Evolutionary conservation across 2,329 filamentous ascomycete genomes (phyloP).

Genomic region (Ascochyta lentis): DNA sequence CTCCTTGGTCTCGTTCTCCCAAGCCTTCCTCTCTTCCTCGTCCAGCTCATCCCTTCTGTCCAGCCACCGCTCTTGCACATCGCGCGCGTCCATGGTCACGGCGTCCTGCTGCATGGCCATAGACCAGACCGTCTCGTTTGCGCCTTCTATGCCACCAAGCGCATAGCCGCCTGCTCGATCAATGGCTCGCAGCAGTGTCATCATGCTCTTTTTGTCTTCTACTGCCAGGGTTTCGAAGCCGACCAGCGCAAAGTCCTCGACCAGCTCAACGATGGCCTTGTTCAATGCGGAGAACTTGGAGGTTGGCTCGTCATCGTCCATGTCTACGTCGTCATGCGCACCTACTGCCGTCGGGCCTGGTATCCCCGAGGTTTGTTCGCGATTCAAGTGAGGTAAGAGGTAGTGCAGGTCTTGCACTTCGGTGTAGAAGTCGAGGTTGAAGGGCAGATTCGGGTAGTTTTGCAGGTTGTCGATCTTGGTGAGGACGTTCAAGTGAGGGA

Average conservation of each 20-base stretch:
- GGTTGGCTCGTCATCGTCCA: constrained; percentile 41
- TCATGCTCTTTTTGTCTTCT: constrained; percentile 97
- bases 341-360: constrained; percentile 36
- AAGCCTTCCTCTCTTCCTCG: constrained; percentile 74
- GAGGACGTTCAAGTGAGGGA: constrained; percentile 92
- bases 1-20: constrained; percentile 74
- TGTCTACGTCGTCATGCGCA: constrained; percentile 51
- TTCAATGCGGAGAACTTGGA: constrained; percentile 84
- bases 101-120: constrained; percentile 81
- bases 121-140: constrained; percentile 97
- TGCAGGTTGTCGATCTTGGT: constrained; percentile 97
- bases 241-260: constrained; percentile 89
- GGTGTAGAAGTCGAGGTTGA: constrained; percentile 97
- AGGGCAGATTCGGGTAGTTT: constrained; percentile 83
- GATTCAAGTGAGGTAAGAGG: constrained; percentile 78
- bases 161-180: constrained; percentile 93
- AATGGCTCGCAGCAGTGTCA: constrained; percentile 84
- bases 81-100: constrained; percentile 77
- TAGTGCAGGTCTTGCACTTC: constrained; percentile 93
- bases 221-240: constrained; percentile 93
- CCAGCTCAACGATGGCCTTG: constrained; percentile 81
- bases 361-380: constrained; percentile 64
- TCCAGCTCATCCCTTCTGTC: constrained; percentile 90
- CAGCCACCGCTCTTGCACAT: constrained; percentile 96
- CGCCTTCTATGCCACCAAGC: constrained; percentile 87